A percentile compares a stretch with the other conserved stretches of the same genome.
phyloP scores from a whole-genome alignment of 495 filamentous ascomycete species.

The Tetracladium marchalianum region DNA sequence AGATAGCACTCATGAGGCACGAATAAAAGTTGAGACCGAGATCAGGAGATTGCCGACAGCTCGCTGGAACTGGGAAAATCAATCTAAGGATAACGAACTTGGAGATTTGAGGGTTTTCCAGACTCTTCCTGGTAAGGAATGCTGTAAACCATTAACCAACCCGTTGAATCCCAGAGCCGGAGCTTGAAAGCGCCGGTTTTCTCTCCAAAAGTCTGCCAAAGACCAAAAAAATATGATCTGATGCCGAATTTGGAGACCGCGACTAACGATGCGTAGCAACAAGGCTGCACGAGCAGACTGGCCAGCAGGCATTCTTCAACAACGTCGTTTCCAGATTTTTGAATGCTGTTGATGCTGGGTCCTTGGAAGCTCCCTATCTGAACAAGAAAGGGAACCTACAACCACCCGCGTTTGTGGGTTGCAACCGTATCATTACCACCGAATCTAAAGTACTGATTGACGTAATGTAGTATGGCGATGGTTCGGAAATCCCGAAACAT shows the following conservation, averaged over 20 bases:
- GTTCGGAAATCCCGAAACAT: slow-evolving; percentile 38
- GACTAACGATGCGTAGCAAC: slow-evolving; percentile 20
- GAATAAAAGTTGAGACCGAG: slow-evolving; percentile 40
- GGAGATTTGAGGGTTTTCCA: slow-evolving; percentile 29
- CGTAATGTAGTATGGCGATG: slow-evolving; percentile 32
- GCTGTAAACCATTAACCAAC: too few relatives aligned
- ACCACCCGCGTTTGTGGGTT: slow-evolving; percentile 20
- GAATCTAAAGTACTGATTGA: background rate
- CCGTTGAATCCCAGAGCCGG: too few relatives aligned
- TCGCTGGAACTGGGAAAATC: slow-evolving; percentile 40
- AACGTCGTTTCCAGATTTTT: slow-evolving; percentile 36
- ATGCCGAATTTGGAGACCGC: too few relatives aligned
- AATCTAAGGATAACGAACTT: slow-evolving; percentile 15
- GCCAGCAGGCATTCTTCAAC: slow-evolving; percentile 42
- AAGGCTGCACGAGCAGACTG: slow-evolving; percentile 36
- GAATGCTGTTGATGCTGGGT: slow-evolving; percentile 22
- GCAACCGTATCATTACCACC: background rate
- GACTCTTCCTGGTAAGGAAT: slow-evolving; percentile 26
- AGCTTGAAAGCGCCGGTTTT: too few relatives aligned
- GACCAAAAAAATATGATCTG: too few relatives aligned
- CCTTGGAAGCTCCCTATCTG: slow-evolving; percentile 12
- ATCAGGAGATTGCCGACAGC: slow-evolving; percentile 22
- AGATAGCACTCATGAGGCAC: slow-evolving; percentile 31
- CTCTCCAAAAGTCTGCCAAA: too few relatives aligned
- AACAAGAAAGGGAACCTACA: slow-evolving; percentile 17